Evolutionary conservation across 495 filamentous ascomycete species (phyloP), one percentile per base, ranked within the genome.

Genomic region (Neurospora sp.): DNA sequence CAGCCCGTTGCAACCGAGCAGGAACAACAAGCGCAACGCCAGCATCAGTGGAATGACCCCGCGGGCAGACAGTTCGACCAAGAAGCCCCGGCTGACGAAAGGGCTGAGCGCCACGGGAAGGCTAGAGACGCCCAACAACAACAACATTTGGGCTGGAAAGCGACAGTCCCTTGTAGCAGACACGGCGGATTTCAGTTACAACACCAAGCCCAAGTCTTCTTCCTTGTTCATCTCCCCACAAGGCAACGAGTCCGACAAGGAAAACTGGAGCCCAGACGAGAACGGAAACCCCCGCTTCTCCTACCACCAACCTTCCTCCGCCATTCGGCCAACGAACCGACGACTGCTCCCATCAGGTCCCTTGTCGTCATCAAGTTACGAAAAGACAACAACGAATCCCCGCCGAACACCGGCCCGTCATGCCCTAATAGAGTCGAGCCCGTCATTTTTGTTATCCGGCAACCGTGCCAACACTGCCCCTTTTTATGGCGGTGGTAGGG

Each of bases 241-340:
- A 2, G 81, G 79, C 42, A 74, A 90, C 45, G 94, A 97, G 70
- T 96, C 93, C 2, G 94, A 98, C 77, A 98, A 98, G 79, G 94
- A 98, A 82, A 98, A 98, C 79, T 96, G 92, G 93, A 87, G 90
- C 69, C 75, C 85, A 70, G 73, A 85, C 78, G 72, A 84, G 84
- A 78, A 85, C 73, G 76, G 89, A 81, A 76, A 85, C 82, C 69
- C 80, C 27, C 74, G 70, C 38, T 78, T 74, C 48, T 82, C 79
- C 75, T 72, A 74, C 27, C 69, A 61, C 7, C 69, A 70, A 61
- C 70, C 73, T 20, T 59, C 70, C 70, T 12, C 69, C 44, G 40
- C 5, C 61, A 31, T 27, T 8, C 61, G 69, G 0, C 31, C 73
- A 9, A 42, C 38, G 14, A 72, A 69, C 35, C 61, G 80, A 14